Base-by-base conservation (phyloP, 2,329 filamentous ascomycete genomes). In the Zymoseptoria crescenta region DNA sequence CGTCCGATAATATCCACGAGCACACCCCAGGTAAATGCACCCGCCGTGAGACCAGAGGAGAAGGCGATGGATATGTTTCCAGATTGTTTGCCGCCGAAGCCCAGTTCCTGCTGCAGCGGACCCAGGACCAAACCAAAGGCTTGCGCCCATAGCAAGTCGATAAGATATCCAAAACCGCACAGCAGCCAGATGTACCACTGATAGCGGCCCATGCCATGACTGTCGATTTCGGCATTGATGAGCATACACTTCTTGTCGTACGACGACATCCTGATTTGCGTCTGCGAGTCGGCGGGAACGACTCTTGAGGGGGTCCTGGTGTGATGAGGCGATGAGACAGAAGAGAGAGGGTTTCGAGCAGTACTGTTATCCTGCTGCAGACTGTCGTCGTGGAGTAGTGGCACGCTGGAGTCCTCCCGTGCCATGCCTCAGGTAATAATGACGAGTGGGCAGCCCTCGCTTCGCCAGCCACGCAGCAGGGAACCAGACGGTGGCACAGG, bases 91-190 rank as follows among this genome's bases (percentile, higher is more conserved):
- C 63, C 64, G 4, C 70, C 68, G 58, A 85, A 83, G 0, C 80
- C 81, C 21, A 84, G 67, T 68, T 85, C 82, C 66, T 83, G 81
- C 64, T 83, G 75, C 58, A 85, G 67, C 6, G 81, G 79, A 8
- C 77, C 77, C 16, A 82, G 69, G 0, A 83, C 76, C 1, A 84
- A 74, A 9, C 81, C 81, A 64, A 84, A 82, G 0, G 79, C 82
- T 62, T 84, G 82, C 2, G 82, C 80, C 80, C 81, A 84, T 52
- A 82, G 73, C 24, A 84, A 69, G 63, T 84, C 82, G 45, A 84
- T 74, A 49, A 82, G 69, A 65, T 82, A 83, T 1, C 81, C 81
- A 41, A 82, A 79, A 41, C 81, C 81, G 62, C 80, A 83, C 0
- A 83, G 70, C 3, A 69, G 65, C 80, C 79, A 83, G 58, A 73